Conservation (phyloP, 345 rosid species). For the Arabidopsis suecica region DNA sequence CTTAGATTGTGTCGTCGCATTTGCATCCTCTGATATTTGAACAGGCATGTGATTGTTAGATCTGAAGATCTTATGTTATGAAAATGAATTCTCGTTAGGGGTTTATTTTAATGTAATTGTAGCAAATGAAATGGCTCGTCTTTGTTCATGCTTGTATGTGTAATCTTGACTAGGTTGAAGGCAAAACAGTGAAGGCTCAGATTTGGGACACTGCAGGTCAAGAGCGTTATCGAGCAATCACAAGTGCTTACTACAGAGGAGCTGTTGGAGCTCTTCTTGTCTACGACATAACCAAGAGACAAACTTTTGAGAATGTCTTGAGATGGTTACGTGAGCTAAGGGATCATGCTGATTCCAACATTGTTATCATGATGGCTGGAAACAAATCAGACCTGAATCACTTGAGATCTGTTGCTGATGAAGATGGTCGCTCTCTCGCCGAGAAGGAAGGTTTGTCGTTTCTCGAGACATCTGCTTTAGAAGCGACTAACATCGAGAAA, state of each 20-base stretch:
- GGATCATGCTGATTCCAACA: conserved; percentile 80
- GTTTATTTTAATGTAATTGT: background rate
- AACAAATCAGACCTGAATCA: conserved; percentile 75
- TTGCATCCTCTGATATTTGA: no score
- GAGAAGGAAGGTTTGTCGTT: conserved; percentile 74
- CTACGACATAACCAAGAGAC: conserved; percentile 81
- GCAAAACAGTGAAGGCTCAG: conserved; percentile 84
- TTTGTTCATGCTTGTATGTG: conserved; percentile 1
- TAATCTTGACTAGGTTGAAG: conserved; percentile 58
- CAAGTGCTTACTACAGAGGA: conserved; percentile 81
- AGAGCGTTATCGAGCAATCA: conserved; percentile 80
- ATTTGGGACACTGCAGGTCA: conserved; percentile 92
- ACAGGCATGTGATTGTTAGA: background rate
- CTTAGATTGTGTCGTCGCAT: background rate
- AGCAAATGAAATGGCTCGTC: background rate
- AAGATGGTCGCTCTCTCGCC: conserved; percentile 62
- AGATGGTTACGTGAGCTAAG: conserved; percentile 82
- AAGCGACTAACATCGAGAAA: conserved; percentile 70
- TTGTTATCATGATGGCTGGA: conserved; percentile 82
- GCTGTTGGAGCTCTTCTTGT: conserved; percentile 85
- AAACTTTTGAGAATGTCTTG: conserved; percentile 65
- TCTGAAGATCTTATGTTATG: conserved; percentile 1
- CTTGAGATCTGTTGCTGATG: conserved; percentile 64
- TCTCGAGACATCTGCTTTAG: conserved; percentile 77
- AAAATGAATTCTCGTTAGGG: background rate